Percentiles rank a stretch among this genome's conserved stretches.
Conservation (phyloP, 78 protist species). For the Capsaspora owczarzaki region DNA sequence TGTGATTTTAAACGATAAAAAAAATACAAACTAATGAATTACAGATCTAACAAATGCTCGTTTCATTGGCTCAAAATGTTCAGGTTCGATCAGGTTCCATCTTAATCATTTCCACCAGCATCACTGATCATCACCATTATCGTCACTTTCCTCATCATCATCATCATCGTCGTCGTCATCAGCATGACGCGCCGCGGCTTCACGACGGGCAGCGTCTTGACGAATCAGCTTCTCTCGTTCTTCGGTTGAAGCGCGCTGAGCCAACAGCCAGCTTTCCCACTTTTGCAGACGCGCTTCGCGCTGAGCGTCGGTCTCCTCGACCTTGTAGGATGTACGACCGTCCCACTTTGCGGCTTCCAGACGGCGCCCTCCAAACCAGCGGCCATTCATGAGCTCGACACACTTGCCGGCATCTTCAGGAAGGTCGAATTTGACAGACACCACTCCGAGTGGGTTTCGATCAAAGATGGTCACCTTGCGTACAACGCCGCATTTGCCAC, state of each 20-base stretch:
- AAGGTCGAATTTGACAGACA: neutral
- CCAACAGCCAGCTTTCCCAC: neutral
- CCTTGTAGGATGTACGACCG: neutral
- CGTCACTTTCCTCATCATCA: neutral
- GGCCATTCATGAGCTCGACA: neutral
- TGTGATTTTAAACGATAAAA: neutral
- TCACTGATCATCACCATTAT: no score
- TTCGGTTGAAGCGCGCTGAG: no score
- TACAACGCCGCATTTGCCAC: neutral
- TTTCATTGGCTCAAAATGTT: no score
- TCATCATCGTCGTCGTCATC: neutral
- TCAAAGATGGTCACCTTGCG: neutral
- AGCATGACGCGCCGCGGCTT: no score
- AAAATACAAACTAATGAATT: no score
- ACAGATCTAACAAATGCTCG: no score
- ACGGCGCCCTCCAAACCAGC: neutral
- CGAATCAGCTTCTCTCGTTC: no score
- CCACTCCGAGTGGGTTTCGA: neutral
- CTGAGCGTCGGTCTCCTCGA: slow-evolving; percentile 2
- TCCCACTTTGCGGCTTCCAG: neutral
- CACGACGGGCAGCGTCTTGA: no score
- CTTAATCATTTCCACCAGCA: no score
- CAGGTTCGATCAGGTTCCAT: no score
- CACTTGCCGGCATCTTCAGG: neutral
- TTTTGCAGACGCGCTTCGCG: neutral